A percentile compares a stretch with the other conserved stretches of the same genome.
phyloP scores from a whole-genome alignment of 345 rosid species.

The Psidium guajava region DNA sequence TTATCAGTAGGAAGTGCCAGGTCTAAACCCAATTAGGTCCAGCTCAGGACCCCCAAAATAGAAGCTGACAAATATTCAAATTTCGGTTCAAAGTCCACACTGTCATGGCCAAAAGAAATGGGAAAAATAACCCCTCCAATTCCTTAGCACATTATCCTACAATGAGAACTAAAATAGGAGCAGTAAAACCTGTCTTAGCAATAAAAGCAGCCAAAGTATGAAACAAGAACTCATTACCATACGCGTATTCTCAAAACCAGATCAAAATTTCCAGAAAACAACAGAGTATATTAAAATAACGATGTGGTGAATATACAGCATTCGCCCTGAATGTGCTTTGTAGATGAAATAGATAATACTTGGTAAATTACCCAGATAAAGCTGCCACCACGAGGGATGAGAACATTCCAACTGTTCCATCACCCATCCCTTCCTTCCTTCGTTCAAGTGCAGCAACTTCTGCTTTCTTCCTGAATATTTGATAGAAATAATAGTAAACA shows the following conservation, averaged over 20 bases:
- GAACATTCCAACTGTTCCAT: conserved; percentile 93
- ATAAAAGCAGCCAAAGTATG: not conserved
- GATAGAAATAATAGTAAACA: conserved; percentile 99
- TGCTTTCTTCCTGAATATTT: conserved; percentile 93
- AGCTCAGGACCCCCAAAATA: not conserved
- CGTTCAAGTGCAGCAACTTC: conserved; percentile 53
- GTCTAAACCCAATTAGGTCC: not conserved
- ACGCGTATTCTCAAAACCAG: not conserved
- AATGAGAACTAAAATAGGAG: not conserved
- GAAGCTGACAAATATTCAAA: not conserved
- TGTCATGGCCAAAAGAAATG: not conserved
- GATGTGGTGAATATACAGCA: not conserved
- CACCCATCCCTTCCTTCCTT: conserved; percentile 64
- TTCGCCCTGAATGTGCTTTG: not conserved
- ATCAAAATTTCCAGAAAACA: not conserved
- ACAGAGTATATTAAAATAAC: not conserved
- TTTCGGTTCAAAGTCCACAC: not conserved
- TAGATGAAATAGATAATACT: not conserved
- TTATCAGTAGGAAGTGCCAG: not conserved
- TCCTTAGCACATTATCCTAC: not conserved
- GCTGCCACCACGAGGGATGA: conserved; percentile 95
- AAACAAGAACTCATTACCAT: not conserved
- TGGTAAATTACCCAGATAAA: conserved; percentile 57
- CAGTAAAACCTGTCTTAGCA: not conserved
- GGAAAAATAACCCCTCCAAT: not conserved